Base-by-base conservation (phyloP, 768 basidiomycete genomes). In the Boletus pseudopeckii region DNA sequence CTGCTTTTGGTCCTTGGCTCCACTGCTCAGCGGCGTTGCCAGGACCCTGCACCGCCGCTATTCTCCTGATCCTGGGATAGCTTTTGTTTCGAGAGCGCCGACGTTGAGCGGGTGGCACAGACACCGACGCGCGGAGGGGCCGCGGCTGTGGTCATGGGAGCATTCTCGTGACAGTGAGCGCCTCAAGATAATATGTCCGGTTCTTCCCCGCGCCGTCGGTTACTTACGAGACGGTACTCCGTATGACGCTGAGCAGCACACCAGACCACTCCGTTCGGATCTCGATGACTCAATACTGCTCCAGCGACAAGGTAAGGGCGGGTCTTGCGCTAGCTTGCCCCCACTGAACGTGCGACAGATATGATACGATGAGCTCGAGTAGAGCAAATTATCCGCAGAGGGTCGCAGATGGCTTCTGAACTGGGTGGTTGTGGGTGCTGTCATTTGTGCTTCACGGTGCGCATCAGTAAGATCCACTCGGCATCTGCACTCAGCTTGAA, bases 21-120 rank as follows among this genome's bases (percentile, higher is more conserved):
- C 51, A 58, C 53, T 28, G 65, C 64, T 69, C 66, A 68, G 66
- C 66, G 66, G 68, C 66, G 63, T 54, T 61, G 55, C 55, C 45
- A 61, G 41, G 65, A 60, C 60, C 65, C 56, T 57, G 68, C 53
- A 58, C 57, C 48, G 55, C 56, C 48, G 55, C 56, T 30, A 37
- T 50, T 36, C 45, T 50, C 52, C 47, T 47, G 39, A 56, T 53
- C 54, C 44, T 54, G 48, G 28, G 44, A 52, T n/a, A 43, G 5
- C 20, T 30, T 47, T 47, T 51, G 49, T 51, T 56, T 53, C 55
- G 36, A 56, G 50, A 34, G 45, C 62, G 40, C 51, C 54, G 50
- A 54, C 50, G 36, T 26, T 45, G 54, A 20, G 48, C 53, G 54
- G 48, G 40, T 43, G 33, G n/a, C 52, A 54, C 62, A 53, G 32